Conservation (phyloP, 176 grass and related monocot genomes). For the Ananas comosus region DNA sequence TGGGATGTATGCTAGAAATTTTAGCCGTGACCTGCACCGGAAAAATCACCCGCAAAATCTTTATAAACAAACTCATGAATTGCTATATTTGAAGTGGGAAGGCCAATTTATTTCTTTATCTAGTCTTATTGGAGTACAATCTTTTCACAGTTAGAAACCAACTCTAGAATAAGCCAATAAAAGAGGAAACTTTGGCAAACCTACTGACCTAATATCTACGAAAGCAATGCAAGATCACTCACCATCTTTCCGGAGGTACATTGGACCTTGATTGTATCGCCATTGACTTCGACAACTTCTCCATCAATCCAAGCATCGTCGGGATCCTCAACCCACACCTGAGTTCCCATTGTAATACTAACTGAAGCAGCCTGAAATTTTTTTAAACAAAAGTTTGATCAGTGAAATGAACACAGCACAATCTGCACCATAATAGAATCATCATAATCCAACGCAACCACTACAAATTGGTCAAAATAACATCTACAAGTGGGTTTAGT, state of each 20-base stretch:
- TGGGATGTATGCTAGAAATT: constrained; percentile 49
- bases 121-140: neutral
- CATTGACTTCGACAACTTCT: constrained; percentile 26
- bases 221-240: neutral
- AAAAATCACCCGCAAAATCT: neutral
- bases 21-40: constrained; percentile 27
- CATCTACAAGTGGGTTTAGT: too few relatives aligned
- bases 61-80: neutral
- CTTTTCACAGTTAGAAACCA: too few relatives aligned
- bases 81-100: neutral
- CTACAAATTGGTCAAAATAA: too few relatives aligned
- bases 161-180: too few relatives aligned
- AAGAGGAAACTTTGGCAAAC: too few relatives aligned
- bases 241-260: constrained; percentile 26
- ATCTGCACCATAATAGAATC: too few relatives aligned
- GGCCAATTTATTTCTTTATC: neutral
- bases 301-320: constrained; percentile 39
- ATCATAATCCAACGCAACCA: too few relatives aligned
- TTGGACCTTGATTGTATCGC: constrained; percentile 22
- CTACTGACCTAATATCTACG: too few relatives aligned
- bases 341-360: constrained; percentile 27
- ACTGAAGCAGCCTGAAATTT: constrained; percentile 14
- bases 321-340: constrained; percentile 41
- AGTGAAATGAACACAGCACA: too few relatives aligned
- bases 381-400: too few relatives aligned